Percentiles rank a stretch among this genome's conserved stretches.
These are phyloP conservation scores for Phragmites australis DNA, from an alignment of 176 grass and related monocot genomes.

Conservation along the genomic window DNA sequence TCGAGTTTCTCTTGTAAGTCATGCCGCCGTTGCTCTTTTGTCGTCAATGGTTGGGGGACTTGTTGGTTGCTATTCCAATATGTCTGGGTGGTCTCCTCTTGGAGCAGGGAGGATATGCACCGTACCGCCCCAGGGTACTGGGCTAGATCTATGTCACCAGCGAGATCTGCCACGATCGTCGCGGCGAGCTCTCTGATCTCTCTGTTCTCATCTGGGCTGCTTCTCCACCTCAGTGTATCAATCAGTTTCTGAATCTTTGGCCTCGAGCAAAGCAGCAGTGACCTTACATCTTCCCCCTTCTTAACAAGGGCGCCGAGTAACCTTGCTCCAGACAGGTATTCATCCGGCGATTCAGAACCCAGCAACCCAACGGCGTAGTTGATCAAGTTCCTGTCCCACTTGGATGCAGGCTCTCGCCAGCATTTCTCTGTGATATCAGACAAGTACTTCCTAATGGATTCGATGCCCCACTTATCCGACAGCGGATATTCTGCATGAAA, in stretches of 20 bases:
- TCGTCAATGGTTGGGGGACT: too few species aligned
- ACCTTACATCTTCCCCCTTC: neutral
- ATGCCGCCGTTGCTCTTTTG: too few species aligned
- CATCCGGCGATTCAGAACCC: neutral
- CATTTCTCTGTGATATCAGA: neutral
- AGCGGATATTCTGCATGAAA: neutral
- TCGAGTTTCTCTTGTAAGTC: too few species aligned
- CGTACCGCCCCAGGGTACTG: neutral
- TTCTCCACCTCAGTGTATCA: neutral
- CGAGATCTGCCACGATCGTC: neutral
- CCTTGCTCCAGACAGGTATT: neutral
- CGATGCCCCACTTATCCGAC: neutral
- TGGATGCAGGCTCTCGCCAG: neutral
- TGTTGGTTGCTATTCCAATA: neutral
- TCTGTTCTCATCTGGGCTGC: neutral
- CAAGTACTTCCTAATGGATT: neutral
- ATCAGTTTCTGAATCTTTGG: neutral
- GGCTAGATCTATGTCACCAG: neutral
- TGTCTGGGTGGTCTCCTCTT: neutral
- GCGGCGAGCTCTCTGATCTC: neutral
- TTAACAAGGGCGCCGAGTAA: neutral
- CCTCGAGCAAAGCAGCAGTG: neutral
- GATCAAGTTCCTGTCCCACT: neutral
- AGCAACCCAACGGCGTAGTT: neutral
- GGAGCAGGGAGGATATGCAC: slow-evolving; percentile 2